Conservation (phyloP, 768 basidiomycete genomes). For the Ramaria sp. region DNA sequence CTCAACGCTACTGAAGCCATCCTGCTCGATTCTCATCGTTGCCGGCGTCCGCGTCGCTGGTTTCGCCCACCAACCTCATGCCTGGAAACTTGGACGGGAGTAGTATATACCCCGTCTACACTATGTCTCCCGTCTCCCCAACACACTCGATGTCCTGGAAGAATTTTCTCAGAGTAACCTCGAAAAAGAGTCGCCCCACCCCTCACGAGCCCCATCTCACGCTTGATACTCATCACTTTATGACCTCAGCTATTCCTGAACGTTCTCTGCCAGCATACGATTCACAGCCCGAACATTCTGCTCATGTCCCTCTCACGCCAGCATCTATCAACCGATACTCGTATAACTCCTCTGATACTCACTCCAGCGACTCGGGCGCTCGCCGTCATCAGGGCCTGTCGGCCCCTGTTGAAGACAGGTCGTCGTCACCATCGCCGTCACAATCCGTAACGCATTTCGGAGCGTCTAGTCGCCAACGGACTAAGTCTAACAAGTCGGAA, state of each 20-base stretch:
- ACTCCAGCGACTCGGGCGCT: conserved; percentile 55
- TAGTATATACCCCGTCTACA: neutral
- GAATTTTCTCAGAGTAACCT: conserved; percentile 7
- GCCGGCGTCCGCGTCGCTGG: neutral
- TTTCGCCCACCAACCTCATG: neutral
- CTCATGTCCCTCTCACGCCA: conserved; percentile 43
- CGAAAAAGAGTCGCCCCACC: conserved; percentile 3
- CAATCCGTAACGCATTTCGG: conserved; percentile 15
- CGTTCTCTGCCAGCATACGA: conserved; percentile 5
- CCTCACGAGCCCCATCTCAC: conserved; percentile 6
- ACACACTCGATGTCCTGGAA: conserved; percentile 8
- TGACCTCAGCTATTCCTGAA: conserved; percentile 1
- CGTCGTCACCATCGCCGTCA: conserved; percentile 17
- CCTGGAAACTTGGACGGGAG: neutral
- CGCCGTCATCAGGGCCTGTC: neutral
- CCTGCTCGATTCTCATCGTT: neutral
- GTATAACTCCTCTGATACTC: conserved; percentile 68
- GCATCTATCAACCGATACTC: conserved; percentile 58
- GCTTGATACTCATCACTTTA: conserved; percentile 9
- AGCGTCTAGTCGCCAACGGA: conserved; percentile 11
- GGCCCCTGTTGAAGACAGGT: conserved; percentile 13
- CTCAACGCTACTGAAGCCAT: neutral
- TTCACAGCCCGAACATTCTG: conserved; percentile 18
- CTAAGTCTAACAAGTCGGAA: conserved; percentile 18
- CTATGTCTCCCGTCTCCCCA: conserved; percentile 7